Evolutionary conservation across 1,284 basidiomycete species (phyloP), one percentile per base, ranked within the genome.

Genomic region (Amylostereum areolatum): DNA sequence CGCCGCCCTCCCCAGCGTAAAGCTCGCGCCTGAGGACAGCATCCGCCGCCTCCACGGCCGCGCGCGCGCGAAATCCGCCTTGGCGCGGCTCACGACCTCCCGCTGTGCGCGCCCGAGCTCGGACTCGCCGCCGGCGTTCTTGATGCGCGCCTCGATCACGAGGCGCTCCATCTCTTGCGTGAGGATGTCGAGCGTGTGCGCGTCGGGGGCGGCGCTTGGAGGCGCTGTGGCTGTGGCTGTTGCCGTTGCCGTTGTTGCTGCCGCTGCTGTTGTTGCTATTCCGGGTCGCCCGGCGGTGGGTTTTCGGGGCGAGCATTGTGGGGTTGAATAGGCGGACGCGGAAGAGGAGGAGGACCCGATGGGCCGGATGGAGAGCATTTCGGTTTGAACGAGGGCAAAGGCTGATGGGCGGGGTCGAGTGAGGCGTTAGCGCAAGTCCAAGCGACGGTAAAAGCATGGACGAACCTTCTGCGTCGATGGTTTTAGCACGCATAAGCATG

Each of bases 141-240:
- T 41, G 45, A 87, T 64, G 55, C 74, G 75, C 35, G 68, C 68
- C 64, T 87, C 85, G 5, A 88, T 72, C 44, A 85, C 65, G 59
- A 86, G 72, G 36, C 78, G 69, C 61, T 81, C 77, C 72, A 85
- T 80, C 63, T 83, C 81, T 11, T 61, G 56, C 39, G 71, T 63
- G 45, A 86, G 63, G 31, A 63, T 48, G 6, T 62, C 64, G 44
- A 80, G 31, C 8, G 56, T 66, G n/a, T 73, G 58, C n/a, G 65
- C 60, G 18, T 62, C 61, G 18, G 58, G 49, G 43, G 35, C 58
- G 47, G 28, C 60, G 4, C 59, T 46, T 59, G 59, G 2, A 54
- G 54, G 24, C 59, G 48, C 51, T 60, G 60, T 39, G 61, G 50
- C 27, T 60, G 57, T 2, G 58, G 57, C 9, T 57, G 46, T 9